Evolutionary conservation across 805 yeast genomes (phyloP), one percentile per base, ranked within the genome.

Genomic region (Teunomyces gatunensis): DNA sequence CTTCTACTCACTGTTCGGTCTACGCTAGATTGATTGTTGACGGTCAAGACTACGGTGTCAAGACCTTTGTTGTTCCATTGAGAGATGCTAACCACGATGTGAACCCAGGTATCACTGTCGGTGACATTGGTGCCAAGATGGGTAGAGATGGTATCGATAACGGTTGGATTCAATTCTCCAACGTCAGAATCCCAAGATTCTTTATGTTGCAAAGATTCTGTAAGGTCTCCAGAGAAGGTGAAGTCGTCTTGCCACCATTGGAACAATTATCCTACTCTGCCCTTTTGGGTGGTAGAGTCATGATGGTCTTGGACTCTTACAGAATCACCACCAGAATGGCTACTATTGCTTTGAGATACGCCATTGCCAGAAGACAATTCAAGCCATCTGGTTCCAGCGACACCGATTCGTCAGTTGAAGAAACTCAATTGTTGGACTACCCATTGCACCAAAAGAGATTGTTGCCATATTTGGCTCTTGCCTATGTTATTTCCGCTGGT

Each of bases 81-180:
- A 78, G 97, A 66, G 94, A 89, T 65, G 63, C 79, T 5, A 73
- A 80, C 50, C 92, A 87, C 70, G 75, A 84, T 50, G 67, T 91
- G 50, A 68, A 78, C 54, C 89, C 96, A 3, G 97, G 97, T 47
- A 72, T 91, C 48, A 68, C 87, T 28, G 75, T 89, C 54, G 97
- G 97, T 52, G 97, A 91, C 64, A 89, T 91, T 62, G 97, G 97
- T 47, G 82, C 87, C 54, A 91, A 91, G 71, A 89, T 91, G 96
- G 97, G 97, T 46, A 79, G 97, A 60, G 94, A 90, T 60, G 97
- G 96, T 48, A 87, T 91, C 55, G 97, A 91, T 63, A 91, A 91
- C 66, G 97, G 97, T 46, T 91, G 97, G 97, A 88, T 91, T 60
- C 97, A 90, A 69, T 91, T 87, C 70, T 75, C 87, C 43, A 77